Percentiles rank a stretch among this genome's conserved stretches.
phyloP scores from a whole-genome alignment of 1,139 yeast species.

The Arxiozyma slooffiae region DNA sequence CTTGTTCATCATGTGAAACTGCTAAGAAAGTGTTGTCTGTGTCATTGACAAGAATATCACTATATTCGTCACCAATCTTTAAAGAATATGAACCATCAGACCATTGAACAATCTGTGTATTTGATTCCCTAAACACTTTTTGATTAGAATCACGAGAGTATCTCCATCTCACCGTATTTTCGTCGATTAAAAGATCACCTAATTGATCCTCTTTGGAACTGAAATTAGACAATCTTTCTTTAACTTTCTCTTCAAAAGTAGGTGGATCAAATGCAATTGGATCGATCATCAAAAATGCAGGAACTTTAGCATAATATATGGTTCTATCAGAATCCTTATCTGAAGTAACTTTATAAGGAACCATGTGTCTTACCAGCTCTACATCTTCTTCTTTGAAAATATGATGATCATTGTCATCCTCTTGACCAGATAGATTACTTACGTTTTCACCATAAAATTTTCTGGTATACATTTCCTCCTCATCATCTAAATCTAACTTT shows the following conservation, averaged over 20 bases:
- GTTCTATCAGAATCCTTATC: conserved; percentile 26
- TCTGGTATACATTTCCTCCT: conserved; percentile 29
- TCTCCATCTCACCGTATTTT: conserved; percentile 88
- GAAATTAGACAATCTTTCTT: conserved; percentile 30
- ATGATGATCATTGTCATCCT: conserved; percentile 30
- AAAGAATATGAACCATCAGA: conserved; percentile 82
- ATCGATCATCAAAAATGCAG: conserved; percentile 72
- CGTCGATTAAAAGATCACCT: conserved; percentile 50
- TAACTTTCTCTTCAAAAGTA: conserved; percentile 42
- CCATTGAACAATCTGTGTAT: conserved; percentile 88
- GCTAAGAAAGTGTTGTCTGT: conserved; percentile 65
- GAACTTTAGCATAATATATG: conserved; percentile 57
- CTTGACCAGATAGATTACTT: conserved; percentile 32
- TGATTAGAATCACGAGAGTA: conserved; percentile 57
- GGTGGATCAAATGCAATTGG: conserved; percentile 81
- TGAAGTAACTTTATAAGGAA: conserved; percentile 41
- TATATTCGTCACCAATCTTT: conserved; percentile 78
- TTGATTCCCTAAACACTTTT: conserved; percentile 69
- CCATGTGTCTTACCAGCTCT: conserved; percentile 59
- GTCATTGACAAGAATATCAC: conserved; percentile 64
- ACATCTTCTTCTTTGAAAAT: conserved; percentile 46
- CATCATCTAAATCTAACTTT: conserved; percentile 26
- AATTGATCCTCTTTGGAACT: conserved; percentile 37
- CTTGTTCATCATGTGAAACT: conserved; percentile 60
- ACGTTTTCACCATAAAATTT: conserved; percentile 30